These are phyloP conservation scores for Chamaecrista fasciculata DNA, from an alignment of 306 rosid species.

Conservation along the genomic window DNA sequence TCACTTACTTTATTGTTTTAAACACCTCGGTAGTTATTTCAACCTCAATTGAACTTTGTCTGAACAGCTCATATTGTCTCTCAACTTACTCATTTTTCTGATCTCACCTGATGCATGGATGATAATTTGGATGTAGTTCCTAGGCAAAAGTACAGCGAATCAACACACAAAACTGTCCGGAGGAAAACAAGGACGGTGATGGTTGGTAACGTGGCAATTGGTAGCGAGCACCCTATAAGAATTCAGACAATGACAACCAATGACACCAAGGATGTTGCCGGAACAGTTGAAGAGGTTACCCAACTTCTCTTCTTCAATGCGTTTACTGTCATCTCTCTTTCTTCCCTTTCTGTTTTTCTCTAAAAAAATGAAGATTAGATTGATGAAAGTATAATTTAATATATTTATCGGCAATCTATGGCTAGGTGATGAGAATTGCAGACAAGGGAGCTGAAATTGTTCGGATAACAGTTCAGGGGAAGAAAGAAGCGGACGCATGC, in stretches of 20 bases:
- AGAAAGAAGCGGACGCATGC: slow-evolving; percentile 97
- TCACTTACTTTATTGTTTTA: not conserved
- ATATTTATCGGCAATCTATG: slow-evolving; percentile 25
- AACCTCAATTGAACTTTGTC: not conserved
- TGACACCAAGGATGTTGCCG: slow-evolving; percentile 90
- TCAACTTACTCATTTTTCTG: not conserved
- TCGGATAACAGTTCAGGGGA: slow-evolving; percentile 95
- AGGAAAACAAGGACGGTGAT: slow-evolving; percentile 91
- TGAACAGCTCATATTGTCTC: not conserved
- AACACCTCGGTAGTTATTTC: not conserved
- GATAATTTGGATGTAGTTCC: slow-evolving; percentile 64
- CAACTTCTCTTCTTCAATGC: slow-evolving; percentile 20
- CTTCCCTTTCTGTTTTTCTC: not conserved
- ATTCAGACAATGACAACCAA: slow-evolving; percentile 98
- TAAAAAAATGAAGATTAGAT: not conserved
- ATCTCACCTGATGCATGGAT: slow-evolving; percentile 33
- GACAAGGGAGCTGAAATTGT: slow-evolving; percentile 95
- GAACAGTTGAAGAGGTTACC: slow-evolving; percentile 89
- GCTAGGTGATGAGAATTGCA: slow-evolving; percentile 90
- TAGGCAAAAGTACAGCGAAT: slow-evolving; percentile 87
- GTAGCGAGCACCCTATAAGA: slow-evolving; percentile 95
- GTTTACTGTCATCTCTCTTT: not conserved
- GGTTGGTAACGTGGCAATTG: slow-evolving; percentile 87
- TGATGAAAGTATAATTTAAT: slow-evolving; percentile 11
- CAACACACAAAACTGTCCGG: slow-evolving; percentile 75